Base-by-base conservation (phyloP, 2,329 filamentous ascomycete species). In the Cordyceps cateniannulata region DNA sequence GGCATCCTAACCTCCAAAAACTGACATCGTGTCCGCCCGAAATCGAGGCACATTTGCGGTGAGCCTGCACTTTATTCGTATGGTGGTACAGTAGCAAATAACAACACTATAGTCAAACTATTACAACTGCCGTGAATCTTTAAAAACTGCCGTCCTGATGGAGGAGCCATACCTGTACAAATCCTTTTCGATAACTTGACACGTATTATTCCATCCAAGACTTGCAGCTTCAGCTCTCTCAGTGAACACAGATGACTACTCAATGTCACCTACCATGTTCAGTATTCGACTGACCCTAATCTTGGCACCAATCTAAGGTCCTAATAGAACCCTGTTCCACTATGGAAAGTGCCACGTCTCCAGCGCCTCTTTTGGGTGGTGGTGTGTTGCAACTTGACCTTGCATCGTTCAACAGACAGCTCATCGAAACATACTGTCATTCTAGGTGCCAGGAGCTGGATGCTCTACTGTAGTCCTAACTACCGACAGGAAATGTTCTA, bases 1-100 rank as follows among this genome's bases (percentile, higher is more conserved):
- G 49, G 57, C 57, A 59, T 52, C 57, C 57, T 35, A 52, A 52
- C 47, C 49, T 27, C 57, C 49, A 45, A 59, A 59, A 59, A 59
- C 44, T 10, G 57, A 22, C 49, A 27, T 52, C 57, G 45, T 51
- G 35, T 51, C 57, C 47, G 47, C 57, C 48, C 10, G 22, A 59
- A 59, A 18, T 59, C 47, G 57, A 52, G 57, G 24, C 40, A 44
- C 47, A 51, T 59, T 59, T 59, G 57, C 35, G 44, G 57, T 22
- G 48, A 59, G 52, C 57, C 57, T 59, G 24, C 57, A 59, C 57
- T 59, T 59, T 59, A n/a, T n/a, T 58, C 35, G 35, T 10, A 38
- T 10, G 35, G 35, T 10, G 35, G 42, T 22, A 45, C 42, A 10
- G 10, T 45, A 6, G 20, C 42, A 45, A 22, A 24, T 5, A 12